A percentile compares a stretch with the other conserved stretches of the same genome.
Evolutionary conservation across 1,284 basidiomycete species (phyloP).

Genomic region (Pascua sp.): DNA sequence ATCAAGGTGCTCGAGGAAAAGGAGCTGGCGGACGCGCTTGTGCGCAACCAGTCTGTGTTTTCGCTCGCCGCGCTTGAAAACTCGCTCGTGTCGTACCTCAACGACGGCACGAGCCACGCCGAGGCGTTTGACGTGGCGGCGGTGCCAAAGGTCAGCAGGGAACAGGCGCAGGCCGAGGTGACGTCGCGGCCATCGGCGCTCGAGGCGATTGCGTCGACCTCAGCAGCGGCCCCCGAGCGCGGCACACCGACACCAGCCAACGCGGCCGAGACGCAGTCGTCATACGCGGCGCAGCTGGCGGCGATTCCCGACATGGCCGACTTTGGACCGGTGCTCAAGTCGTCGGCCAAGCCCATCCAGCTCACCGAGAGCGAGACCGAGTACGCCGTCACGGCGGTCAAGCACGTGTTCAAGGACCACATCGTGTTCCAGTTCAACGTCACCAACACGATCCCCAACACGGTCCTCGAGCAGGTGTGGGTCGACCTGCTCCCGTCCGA

Average conservation of each 20-base stretch:
- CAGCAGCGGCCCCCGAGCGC: slow-evolving; percentile 56
- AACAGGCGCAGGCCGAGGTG: slow-evolving; percentile 79
- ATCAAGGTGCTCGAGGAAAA: slow-evolving; percentile 78
- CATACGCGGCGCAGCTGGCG: slow-evolving; percentile 78
- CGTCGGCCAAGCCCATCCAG: slow-evolving; percentile 71
- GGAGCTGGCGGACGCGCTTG: slow-evolving; percentile 74
- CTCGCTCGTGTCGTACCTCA: slow-evolving; percentile 83
- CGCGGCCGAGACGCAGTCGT: slow-evolving; percentile 76
- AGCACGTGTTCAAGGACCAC: slow-evolving; percentile 94
- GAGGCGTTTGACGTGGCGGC: slow-evolving; percentile 74
- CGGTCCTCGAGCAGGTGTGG: slow-evolving; percentile 91
- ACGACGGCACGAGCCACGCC: slow-evolving; percentile 64
- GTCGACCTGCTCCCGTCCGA: slow-evolving; percentile 78
- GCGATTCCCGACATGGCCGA: slow-evolving; percentile 79
- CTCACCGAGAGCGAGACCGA: slow-evolving; percentile 97
- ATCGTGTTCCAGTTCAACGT: slow-evolving; percentile 99
- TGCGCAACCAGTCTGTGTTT: slow-evolving; percentile 91
- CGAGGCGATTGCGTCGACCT: slow-evolving; percentile 62
- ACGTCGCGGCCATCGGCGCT: slow-evolving; percentile 75
- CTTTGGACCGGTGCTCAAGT: slow-evolving; percentile 86
- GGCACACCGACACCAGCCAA: slow-evolving; percentile 63
- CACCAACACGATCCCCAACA: slow-evolving; percentile 97
- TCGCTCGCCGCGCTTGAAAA: slow-evolving; percentile 81
- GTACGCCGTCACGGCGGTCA: slow-evolving; percentile 94
- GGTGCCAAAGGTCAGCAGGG: slow-evolving; percentile 85